phyloP scores from a whole-genome alignment of 2,329 filamentous ascomycete genomes.

The Colletotrichum incanum region DNA sequence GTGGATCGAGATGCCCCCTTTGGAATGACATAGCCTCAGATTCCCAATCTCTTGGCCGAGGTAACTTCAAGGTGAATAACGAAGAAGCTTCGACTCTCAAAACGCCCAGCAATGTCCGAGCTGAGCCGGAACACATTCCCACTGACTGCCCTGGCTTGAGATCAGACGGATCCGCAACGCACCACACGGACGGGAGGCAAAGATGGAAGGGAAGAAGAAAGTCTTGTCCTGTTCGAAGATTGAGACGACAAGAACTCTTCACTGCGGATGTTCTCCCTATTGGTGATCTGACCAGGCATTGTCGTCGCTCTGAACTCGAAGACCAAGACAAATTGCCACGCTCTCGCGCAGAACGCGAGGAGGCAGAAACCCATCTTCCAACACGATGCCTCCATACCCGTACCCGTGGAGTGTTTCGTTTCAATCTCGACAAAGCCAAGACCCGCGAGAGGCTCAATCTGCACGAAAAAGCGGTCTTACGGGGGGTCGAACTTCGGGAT shows the following conservation, averaged over 20 bases:
- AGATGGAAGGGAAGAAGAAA: no score
- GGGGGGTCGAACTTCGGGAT: neutral
- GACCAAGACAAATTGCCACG: constrained; percentile 10
- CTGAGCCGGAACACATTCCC: neutral
- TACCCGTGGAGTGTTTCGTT: neutral
- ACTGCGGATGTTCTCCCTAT: neutral
- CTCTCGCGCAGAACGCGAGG: neutral
- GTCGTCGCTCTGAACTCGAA: neutral
- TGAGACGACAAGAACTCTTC: neutral
- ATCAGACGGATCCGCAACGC: neutral
- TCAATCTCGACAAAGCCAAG: neutral
- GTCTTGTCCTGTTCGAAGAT: neutral
- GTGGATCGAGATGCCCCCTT: neutral
- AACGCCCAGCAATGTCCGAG: neutral
- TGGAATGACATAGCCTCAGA: no score
- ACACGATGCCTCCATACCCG: neutral
- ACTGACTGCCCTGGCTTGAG: neutral
- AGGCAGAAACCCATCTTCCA: neutral
- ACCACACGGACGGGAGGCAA: neutral
- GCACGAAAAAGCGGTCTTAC: neutral
- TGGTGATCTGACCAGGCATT: neutral
- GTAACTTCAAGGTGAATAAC: neutral
- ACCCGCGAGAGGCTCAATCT: neutral
- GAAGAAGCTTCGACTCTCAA: neutral
- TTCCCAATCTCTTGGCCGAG: neutral